Evolutionary conservation across 495 filamentous ascomycete species (phyloP).

Genomic region (Letharia lupina): DNA sequence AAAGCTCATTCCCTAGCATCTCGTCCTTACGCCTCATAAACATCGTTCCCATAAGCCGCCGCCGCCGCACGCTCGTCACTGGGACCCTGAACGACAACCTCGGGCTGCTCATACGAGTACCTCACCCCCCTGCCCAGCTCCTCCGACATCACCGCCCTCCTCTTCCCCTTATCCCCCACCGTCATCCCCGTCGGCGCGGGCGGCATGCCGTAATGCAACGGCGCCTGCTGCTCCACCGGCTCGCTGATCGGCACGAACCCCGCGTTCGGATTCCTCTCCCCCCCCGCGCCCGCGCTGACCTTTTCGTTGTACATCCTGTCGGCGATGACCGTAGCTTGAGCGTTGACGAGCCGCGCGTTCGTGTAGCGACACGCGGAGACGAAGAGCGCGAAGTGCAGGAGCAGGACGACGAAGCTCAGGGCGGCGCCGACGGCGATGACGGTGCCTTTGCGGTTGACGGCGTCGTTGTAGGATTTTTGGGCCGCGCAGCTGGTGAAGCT

Average conservation of each 20-base stretch:
- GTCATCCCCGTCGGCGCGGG: not conserved
- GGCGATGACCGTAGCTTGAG: constrained; percentile 4
- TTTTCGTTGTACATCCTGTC: constrained; percentile 3
- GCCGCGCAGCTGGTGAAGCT: not conserved
- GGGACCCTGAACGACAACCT: not conserved
- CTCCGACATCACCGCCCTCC: not conserved
- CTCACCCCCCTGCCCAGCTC: not conserved
- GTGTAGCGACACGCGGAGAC: constrained; percentile 33
- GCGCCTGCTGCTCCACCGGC: not conserved
- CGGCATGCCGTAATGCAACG: not conserved
- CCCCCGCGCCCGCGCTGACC: not conserved
- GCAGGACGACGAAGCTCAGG: not conserved
- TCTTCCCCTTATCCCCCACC: not conserved
- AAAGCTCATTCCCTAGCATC: not conserved
- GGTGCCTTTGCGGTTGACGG: not conserved
- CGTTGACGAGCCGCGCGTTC: constrained; percentile 13
- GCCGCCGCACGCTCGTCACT: not conserved
- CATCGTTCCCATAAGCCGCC: not conserved
- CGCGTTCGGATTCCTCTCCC: not conserved
- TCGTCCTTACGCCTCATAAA: not conserved
- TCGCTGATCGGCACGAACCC: not conserved
- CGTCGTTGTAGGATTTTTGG: not conserved
- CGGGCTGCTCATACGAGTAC: not conserved
- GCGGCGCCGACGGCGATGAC: constrained; percentile 12
- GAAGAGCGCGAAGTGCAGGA: constrained; percentile 31